A percentile compares a stretch with the other conserved stretches of the same genome.
Evolutionary conservation across 2,329 filamentous ascomycete genomes (phyloP).

Genomic region (Grosmannia clavigera): DNA sequence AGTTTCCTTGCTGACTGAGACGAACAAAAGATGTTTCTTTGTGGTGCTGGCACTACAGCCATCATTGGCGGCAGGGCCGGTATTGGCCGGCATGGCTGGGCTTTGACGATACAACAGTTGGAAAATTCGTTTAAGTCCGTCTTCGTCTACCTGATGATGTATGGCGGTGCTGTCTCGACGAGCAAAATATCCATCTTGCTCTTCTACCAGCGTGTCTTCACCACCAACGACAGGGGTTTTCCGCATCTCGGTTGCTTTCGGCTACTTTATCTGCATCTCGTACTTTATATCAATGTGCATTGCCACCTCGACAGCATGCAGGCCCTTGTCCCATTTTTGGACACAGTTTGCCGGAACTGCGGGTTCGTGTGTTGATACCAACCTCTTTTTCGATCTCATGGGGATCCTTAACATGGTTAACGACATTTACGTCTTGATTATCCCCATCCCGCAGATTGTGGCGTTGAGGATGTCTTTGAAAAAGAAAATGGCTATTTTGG

Average conservation of each 20-base stretch:
- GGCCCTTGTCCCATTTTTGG: not conserved
- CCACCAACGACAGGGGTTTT: not conserved
- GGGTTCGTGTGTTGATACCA: not conserved
- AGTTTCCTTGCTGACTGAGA: no score
- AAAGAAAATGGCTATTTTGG: not conserved
- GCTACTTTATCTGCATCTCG: not conserved
- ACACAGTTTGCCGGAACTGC: not conserved
- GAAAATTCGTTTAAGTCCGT: not conserved
- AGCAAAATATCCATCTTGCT: conserved; percentile 1
- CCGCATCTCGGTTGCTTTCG: not conserved
- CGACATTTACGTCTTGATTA: not conserved
- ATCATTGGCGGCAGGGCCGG: not conserved
- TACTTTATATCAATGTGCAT: not conserved
- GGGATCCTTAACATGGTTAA: not conserved
- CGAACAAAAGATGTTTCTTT: not conserved
- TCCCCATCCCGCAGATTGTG: not conserved
- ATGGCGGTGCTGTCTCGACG: not conserved
- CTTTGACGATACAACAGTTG: not conserved
- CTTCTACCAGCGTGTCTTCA: conserved; percentile 1
- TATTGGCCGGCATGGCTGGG: not conserved
- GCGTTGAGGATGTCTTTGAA: not conserved
- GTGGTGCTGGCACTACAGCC: not conserved
- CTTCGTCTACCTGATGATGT: not conserved
- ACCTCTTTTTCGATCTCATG: not conserved
- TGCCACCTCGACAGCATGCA: not conserved